Evolutionary conservation across 2,329 filamentous ascomycete species (phyloP).

Genomic region (Fusarium sp.): DNA sequence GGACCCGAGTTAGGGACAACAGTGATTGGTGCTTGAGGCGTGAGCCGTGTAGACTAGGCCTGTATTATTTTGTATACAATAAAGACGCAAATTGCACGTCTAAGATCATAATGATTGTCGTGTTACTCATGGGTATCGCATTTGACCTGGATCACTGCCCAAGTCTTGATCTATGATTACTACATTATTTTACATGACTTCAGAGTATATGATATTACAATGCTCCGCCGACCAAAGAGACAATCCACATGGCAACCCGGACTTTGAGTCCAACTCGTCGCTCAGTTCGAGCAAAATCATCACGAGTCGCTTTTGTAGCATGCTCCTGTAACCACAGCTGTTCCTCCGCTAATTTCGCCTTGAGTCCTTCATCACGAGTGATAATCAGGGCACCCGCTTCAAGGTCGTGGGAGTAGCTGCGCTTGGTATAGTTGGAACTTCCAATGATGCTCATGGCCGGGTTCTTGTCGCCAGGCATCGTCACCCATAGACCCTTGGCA

Average conservation of each 20-base stretch:
- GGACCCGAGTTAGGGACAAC: constrained; percentile 59
- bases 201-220: constrained; percentile 65
- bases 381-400: constrained; percentile 91
- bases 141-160: constrained; percentile 1
- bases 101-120: background rate
- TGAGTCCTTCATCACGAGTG: constrained; percentile 81
- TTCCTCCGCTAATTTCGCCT: constrained; percentile 82
- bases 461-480: constrained; percentile 74
- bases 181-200: constrained; percentile 40
- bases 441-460: constrained; percentile 89
- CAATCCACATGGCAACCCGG: constrained; percentile 93
- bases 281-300: constrained; percentile 86
- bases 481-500: constrained; percentile 95
- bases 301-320: constrained; percentile 76
- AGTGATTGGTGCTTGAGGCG: constrained; percentile 51
- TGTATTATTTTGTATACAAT: constrained; percentile 53
- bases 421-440: constrained; percentile 95
- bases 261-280: constrained; percentile 89
- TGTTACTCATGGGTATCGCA: constrained; percentile 32
- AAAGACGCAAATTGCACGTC: constrained; percentile 14
- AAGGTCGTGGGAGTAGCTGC: constrained; percentile 92
- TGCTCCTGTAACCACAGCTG: constrained; percentile 84
- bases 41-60: constrained; percentile 46
- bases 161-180: constrained; percentile 19
- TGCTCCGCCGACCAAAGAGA: constrained; percentile 87